Base-by-base conservation (phyloP, 2,329 filamentous ascomycete genomes). In the Endothia cerciana region DNA sequence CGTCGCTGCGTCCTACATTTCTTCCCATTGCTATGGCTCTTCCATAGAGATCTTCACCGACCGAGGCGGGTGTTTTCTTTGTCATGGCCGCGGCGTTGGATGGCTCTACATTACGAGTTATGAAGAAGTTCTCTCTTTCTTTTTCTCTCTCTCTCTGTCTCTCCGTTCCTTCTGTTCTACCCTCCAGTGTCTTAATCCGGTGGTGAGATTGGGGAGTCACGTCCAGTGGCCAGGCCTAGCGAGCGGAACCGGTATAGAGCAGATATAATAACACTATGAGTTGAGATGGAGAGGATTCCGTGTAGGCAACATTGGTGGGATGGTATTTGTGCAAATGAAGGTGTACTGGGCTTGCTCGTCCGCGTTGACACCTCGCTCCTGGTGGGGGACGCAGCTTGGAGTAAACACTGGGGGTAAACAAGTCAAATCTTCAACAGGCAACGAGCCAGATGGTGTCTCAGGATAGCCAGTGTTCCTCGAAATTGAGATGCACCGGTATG, bases 381-480 rank as follows among this genome's bases (percentile, higher is more conserved):
- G 56, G 56, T 47, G 51, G 56, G 25, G 43, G 43, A 17, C 28
- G 19, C 15, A 38, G 51, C 30, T 55, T 13, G 3, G 30, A 11
- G 51, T 41, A 65, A 65, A 65, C 64, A 64, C 7, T 60, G 62
- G 22, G 56, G 58, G 51, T 58, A 62, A 64, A 58, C 57, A 61
- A 47, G 62, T 36, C 17, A 28, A 28, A 45, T 62, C 30, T 62
- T 40, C 59, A 36, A 5, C 59, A 59, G 41, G 64, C 64, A 65
- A 65, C 61, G 40, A 45, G 45, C 38, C 47, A 60, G 60, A 41
- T 38, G 43, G 30, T 60, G 55, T 63, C 56, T 63, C 47, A 30
- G 38, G 22, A 30, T 13, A 17, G 30, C 30, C 51, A 55, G 30
- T 6, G 17, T 2, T 30, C 13, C 22, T 28, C 25, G 13, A 13